Percentiles rank a stretch among this genome's conserved stretches.
These are phyloP conservation scores for Xylaria castorea DNA, from an alignment of 495 filamentous ascomycete species.

Conservation along the genomic window DNA sequence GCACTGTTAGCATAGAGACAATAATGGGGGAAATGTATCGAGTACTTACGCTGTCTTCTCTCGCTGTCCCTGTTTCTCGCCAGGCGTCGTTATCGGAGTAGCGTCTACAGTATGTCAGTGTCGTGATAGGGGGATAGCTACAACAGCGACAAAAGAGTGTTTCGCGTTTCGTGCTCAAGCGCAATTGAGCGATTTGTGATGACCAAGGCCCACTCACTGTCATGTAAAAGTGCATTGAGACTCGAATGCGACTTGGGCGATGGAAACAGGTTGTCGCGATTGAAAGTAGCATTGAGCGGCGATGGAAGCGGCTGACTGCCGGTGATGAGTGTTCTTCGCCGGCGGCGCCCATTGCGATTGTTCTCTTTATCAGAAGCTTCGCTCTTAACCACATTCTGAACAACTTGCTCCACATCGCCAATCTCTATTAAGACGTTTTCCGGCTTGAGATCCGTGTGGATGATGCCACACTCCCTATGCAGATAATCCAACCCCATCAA, in stretches of 20 bases:
- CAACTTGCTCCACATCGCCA: constrained; percentile 95
- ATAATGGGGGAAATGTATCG: not conserved
- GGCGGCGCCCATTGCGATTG: constrained; percentile 89
- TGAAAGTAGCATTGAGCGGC: constrained; percentile 91
- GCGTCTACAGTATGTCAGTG: constrained; percentile 24
- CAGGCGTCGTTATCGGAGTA: constrained; percentile 31
- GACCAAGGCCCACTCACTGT: constrained; percentile 62
- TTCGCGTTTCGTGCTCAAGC: not conserved
- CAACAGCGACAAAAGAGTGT: not conserved
- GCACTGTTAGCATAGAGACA: constrained; percentile 28
- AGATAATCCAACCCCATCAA: constrained; percentile 94
- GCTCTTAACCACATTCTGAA: constrained; percentile 92
- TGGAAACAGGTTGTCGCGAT: constrained; percentile 70
- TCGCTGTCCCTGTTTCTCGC: constrained; percentile 79
- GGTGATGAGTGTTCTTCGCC: constrained; percentile 92
- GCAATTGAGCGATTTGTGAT: not conserved
- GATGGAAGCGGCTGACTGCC: constrained; percentile 96
- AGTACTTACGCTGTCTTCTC: constrained; percentile 90
- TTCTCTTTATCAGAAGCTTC: constrained; percentile 84
- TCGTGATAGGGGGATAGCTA: constrained; percentile 14
- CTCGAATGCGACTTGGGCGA: constrained; percentile 79
- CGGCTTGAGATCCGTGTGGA: constrained; percentile 97
- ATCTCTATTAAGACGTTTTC: constrained; percentile 99
- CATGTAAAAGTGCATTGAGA: constrained; percentile 82
- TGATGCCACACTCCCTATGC: constrained; percentile 97